A percentile compares a stretch with the other conserved stretches of the same genome.
phyloP scores from a whole-genome alignment of 2,329 filamentous ascomycete species.

The Mycocentrospora acerina region DNA sequence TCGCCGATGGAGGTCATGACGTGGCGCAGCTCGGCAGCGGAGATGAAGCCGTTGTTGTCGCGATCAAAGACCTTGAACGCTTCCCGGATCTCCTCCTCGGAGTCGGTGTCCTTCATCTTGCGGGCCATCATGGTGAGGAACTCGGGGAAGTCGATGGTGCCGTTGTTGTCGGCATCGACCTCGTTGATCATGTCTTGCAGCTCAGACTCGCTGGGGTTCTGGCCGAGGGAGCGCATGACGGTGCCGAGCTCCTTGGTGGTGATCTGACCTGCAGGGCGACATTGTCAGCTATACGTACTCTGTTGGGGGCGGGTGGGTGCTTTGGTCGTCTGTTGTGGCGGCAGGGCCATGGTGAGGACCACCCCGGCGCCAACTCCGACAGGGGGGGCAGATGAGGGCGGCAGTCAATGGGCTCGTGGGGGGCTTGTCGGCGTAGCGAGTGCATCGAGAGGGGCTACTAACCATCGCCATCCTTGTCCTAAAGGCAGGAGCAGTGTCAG shows the following conservation, averaged over 20 bases:
- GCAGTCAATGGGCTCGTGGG: neutral
- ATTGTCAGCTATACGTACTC: conserved; percentile 29
- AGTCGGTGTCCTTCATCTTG: conserved; percentile 63
- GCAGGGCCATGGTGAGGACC: no score
- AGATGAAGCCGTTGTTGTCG: conserved; percentile 67
- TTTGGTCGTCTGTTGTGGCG: no score
- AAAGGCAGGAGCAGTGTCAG: conserved; percentile 27
- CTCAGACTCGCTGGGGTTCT: conserved; percentile 63
- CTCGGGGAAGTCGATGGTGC: conserved; percentile 68
- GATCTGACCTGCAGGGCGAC: conserved; percentile 56
- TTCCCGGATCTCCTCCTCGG: conserved; percentile 65
- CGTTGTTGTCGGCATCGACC: conserved; percentile 65
- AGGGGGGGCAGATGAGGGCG: neutral
- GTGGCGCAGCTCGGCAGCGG: conserved; percentile 61
- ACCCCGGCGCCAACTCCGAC: no score
- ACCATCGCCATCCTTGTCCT: conserved; percentile 64
- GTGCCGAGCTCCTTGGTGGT: conserved; percentile 64
- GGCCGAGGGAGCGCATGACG: conserved; percentile 64
- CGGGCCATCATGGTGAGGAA: conserved; percentile 68
- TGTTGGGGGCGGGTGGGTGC: no score
- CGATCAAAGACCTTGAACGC: conserved; percentile 68
- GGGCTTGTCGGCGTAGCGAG: neutral
- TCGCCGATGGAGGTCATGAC: conserved; percentile 67
- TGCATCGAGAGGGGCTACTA: conserved; percentile 24
- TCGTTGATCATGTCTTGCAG: conserved; percentile 69